A percentile compares a stretch with the other conserved stretches of the same genome.
Evolutionary conservation across 2,329 filamentous ascomycete species (phyloP).

Genomic region (Colletotrichum falcatum): DNA sequence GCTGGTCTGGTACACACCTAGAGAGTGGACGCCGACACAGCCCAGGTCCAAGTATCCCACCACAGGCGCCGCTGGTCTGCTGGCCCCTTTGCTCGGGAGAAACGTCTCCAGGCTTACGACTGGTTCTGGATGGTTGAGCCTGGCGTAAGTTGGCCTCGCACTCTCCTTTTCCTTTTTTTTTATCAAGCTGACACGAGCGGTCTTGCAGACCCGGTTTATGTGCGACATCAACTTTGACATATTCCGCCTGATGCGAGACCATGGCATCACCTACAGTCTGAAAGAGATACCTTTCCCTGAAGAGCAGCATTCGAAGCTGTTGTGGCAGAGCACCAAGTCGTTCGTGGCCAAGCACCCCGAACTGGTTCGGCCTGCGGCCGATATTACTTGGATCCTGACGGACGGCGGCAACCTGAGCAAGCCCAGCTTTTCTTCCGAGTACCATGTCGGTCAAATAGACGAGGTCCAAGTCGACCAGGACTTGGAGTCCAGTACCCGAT

Average conservation of each 20-base stretch:
- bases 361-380: constrained; percentile 60
- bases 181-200: constrained; percentile 27
- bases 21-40: constrained; percentile 71
- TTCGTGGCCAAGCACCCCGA: constrained; percentile 60
- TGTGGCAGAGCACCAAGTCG: constrained; percentile 59
- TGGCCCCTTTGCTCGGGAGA: constrained; percentile 84
- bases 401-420: constrained; percentile 15
- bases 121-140: constrained; percentile 73
- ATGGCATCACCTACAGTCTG: constrained; percentile 82
- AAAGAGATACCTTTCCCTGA: constrained; percentile 63
- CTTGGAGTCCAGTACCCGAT: background rate
- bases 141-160: constrained; percentile 58
- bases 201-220: constrained; percentile 63
- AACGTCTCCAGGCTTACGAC: constrained; percentile 71
- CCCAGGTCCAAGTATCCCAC: constrained; percentile 73
- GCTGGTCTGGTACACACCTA: constrained; percentile 74
- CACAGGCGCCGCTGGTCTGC: constrained; percentile 88
- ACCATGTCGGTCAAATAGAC: constrained; percentile 17
- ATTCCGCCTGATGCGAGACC: constrained; percentile 86
- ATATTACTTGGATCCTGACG: constrained; percentile 62
- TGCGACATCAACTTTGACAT: constrained; percentile 83
- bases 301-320: constrained; percentile 55
- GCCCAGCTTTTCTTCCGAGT: constrained; percentile 23
- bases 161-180: background rate
- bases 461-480: background rate